phyloP scores from a whole-genome alignment of 345 rosid species.

The Psidium friedrichsthalianum region DNA sequence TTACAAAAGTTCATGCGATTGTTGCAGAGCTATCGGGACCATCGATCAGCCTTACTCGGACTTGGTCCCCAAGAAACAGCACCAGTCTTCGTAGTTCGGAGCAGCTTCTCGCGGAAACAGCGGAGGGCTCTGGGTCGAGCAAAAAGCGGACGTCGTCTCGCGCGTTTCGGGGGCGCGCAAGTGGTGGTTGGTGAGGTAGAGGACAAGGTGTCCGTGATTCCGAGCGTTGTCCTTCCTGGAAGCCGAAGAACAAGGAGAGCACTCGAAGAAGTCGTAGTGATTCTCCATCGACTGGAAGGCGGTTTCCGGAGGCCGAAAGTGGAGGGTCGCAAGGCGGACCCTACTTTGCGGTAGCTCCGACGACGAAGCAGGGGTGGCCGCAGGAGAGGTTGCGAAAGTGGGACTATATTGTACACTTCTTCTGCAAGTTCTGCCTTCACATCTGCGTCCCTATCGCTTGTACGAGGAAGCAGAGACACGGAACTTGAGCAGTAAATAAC shows the following conservation, averaged over 20 bases:
- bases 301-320: constrained; percentile 49
- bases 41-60: constrained; percentile 26
- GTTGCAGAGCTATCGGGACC: neutral
- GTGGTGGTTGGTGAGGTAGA: constrained; percentile 72
- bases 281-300: constrained; percentile 12
- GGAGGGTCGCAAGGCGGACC: constrained; percentile 32
- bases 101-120: constrained; percentile 44
- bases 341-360: constrained; percentile 65
- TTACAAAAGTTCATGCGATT: constrained; percentile 45
- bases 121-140: constrained; percentile 7
- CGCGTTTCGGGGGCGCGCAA: constrained; percentile 46
- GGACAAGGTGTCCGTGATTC: constrained; percentile 90
- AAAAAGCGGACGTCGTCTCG: constrained; percentile 41
- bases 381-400: constrained; percentile 36
- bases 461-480: neutral
- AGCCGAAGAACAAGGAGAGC: constrained; percentile 47
- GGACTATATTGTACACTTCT: constrained; percentile 57
- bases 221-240: constrained; percentile 67
- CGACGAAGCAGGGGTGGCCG: constrained; percentile 58
- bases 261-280: constrained; percentile 67
- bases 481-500: neutral
- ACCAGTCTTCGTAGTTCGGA: constrained; percentile 69
- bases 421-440: neutral
- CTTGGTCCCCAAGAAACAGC: constrained; percentile 44
- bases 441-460: neutral